Conservation (phyloP, 345 rosid genomes). For the Sonneratia alba region DNA sequence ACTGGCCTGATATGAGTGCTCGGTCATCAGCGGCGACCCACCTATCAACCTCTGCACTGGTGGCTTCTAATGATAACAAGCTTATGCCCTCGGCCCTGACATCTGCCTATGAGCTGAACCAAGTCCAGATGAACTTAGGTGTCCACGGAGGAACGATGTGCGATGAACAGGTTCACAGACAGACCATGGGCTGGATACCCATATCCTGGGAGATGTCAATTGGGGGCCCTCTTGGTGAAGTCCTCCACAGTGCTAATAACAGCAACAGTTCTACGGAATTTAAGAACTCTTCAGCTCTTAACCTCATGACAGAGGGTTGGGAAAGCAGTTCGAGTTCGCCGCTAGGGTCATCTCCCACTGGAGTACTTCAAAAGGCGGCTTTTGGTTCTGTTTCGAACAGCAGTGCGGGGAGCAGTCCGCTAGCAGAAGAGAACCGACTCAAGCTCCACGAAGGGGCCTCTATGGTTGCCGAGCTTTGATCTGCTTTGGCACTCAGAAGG, state of each 20-base stretch:
- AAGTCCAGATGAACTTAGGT: conserved; percentile 35
- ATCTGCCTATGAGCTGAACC: conserved; percentile 32
- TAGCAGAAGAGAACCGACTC: conserved; percentile 21
- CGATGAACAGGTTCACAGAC: conserved; percentile 31
- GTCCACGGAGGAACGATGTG: conserved; percentile 32
- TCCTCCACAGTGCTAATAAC: conserved; percentile 35
- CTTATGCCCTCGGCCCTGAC: conserved; percentile 22
- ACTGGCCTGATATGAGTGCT: conserved; percentile 35
- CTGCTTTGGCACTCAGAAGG: conserved; percentile 16
- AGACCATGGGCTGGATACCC: conserved; percentile 37
- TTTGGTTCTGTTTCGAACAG: conserved; percentile 69
- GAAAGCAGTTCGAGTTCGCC: conserved; percentile 48
- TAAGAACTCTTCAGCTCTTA: conserved; percentile 35
- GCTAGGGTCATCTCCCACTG: conserved; percentile 58
- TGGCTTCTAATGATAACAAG: conserved; percentile 35
- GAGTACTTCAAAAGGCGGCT: conserved; percentile 61
- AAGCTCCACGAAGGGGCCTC: conserved; percentile 25
- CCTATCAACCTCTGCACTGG: conserved; percentile 48
- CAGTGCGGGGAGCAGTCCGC: conserved; percentile 77
- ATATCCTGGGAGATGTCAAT: conserved; percentile 48
- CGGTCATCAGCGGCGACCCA: conserved; percentile 40
- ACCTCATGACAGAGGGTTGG: conserved; percentile 48
- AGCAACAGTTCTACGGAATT: conserved; percentile 19
- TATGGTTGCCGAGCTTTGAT: conserved; percentile 18
- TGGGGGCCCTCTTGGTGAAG: conserved; percentile 77